A percentile compares a stretch with the other conserved stretches of the same genome.
Conservation (phyloP, 441 rosid genomes). For the Pelargonium citronellum region DNA sequence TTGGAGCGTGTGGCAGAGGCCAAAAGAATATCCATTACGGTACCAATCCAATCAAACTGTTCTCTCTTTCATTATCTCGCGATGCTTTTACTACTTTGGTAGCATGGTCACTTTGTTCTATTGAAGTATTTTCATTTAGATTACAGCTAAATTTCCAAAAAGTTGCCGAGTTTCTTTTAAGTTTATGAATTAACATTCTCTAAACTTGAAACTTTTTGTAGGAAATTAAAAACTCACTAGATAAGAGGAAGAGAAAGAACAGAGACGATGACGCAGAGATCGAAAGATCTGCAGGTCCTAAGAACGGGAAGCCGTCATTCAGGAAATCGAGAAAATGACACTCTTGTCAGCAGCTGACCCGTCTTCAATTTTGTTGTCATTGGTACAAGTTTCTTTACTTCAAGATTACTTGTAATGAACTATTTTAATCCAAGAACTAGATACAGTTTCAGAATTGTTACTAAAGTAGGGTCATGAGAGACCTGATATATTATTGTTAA, state of each 20-base stretch:
- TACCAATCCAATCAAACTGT: conserved; percentile 22
- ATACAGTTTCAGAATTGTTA: no score
- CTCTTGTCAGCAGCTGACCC: neutral
- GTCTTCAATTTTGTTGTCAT: no score
- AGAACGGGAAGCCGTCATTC: neutral
- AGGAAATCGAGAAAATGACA: neutral
- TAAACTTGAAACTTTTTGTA: neutral
- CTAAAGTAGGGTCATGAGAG: no score
- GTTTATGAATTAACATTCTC: neutral
- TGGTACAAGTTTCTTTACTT: no score
- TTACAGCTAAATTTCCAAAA: no score
- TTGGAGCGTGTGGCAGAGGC: conserved; percentile 70
- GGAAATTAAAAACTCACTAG: neutral
- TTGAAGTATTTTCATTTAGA: neutral
- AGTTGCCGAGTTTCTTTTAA: no score
- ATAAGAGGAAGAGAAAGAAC: neutral
- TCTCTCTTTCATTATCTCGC: neutral
- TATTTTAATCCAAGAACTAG: no score
- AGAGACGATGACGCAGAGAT: neutral
- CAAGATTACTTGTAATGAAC: no score
- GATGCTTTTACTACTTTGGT: neutral
- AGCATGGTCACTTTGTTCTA: neutral
- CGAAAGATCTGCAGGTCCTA: neutral
- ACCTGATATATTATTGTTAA: no score
- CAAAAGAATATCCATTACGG: conserved; percentile 58